Conservation (phyloP, 129 eudicot genomes). For the Deinandra increscens region DNA sequence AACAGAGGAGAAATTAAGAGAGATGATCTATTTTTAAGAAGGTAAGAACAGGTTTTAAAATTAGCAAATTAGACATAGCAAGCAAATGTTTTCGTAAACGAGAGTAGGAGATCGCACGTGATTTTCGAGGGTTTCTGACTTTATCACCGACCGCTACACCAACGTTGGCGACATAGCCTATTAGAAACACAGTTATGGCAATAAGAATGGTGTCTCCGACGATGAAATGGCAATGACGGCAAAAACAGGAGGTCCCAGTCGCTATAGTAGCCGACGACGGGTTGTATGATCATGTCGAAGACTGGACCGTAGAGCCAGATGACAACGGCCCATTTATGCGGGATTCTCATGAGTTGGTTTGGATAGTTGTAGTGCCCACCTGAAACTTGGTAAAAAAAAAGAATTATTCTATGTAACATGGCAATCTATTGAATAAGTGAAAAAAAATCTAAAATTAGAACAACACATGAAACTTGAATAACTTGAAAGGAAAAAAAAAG, state of each 20-base stretch:
- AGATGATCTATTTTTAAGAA: too few species aligned
- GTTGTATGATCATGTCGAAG: conserved; percentile 63
- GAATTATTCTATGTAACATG: too few species aligned
- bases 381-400: too few species aligned
- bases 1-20: too few species aligned
- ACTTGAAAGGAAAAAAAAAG: too few species aligned
- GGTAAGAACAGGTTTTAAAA: conserved; percentile 59
- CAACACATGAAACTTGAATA: too few species aligned
- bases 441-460: too few species aligned
- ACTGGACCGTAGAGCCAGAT: conserved; percentile 70
- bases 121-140: conserved; percentile 13
- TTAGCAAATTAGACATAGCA: conserved; percentile 72
- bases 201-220: conserved; percentile 37
- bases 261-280: conserved; percentile 50
- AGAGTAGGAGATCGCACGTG: conserved; percentile 41
- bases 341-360: conserved; percentile 50
- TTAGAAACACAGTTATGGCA: conserved; percentile 39
- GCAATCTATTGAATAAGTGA: too few species aligned
- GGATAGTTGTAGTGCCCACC: conserved; percentile 73
- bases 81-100: conserved; percentile 55
- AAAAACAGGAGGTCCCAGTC: conserved; percentile 48
- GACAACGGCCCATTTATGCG: conserved; percentile 48
- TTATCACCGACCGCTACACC: conserved; percentile 41
- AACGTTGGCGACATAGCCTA: conserved; percentile 57
- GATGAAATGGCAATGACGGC: conserved; percentile 59